A percentile compares a stretch with the other conserved stretches of the same genome.
Evolutionary conservation across 2,329 filamentous ascomycete genomes (phyloP).

Genomic region (Periconia sp.): DNA sequence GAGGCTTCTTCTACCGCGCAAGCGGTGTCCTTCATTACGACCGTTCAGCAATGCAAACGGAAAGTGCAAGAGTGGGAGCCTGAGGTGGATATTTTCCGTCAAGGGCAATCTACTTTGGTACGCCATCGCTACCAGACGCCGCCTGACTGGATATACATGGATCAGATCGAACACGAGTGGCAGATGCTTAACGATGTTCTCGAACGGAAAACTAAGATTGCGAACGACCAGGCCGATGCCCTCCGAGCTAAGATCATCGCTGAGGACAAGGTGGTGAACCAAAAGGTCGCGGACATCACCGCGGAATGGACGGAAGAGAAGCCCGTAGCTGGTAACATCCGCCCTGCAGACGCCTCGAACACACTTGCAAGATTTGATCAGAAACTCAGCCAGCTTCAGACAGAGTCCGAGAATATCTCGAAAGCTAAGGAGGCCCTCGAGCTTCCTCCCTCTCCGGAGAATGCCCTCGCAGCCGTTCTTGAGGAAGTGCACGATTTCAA

Average conservation of each 20-base stretch:
- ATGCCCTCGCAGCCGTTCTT: slow-evolving; percentile 80
- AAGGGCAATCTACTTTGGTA: slow-evolving; percentile 89
- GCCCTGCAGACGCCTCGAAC: slow-evolving; percentile 84
- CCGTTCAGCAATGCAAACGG: slow-evolving; percentile 93
- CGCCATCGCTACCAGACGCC: slow-evolving; percentile 94
- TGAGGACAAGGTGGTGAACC: slow-evolving; percentile 88
- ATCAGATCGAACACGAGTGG: slow-evolving; percentile 97
- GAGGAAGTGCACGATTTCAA: slow-evolving; percentile 99
- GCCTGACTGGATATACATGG: slow-evolving; percentile 91
- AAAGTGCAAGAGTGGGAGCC: slow-evolving; percentile 94
- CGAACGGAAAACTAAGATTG: slow-evolving; percentile 89
- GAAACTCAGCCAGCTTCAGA: slow-evolving; percentile 82
- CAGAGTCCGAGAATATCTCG: slow-evolving; percentile 89
- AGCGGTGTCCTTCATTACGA: slow-evolving; percentile 97
- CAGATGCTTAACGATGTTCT: slow-evolving; percentile 90
- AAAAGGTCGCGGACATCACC: slow-evolving; percentile 86
- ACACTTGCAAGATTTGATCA: slow-evolving; percentile 83
- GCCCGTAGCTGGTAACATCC: slow-evolving; percentile 91
- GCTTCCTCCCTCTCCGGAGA: slow-evolving; percentile 79
- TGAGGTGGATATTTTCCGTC: slow-evolving; percentile 93
- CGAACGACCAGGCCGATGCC: slow-evolving; percentile 94
- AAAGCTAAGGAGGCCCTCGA: slow-evolving; percentile 97
- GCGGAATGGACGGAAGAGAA: slow-evolving; percentile 95
- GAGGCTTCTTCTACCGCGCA: slow-evolving; percentile 96
- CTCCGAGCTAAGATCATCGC: slow-evolving; percentile 92